Conservation (phyloP, 225 moss, liverwort and hornwort genomes). For the Sphagnum contortum region DNA sequence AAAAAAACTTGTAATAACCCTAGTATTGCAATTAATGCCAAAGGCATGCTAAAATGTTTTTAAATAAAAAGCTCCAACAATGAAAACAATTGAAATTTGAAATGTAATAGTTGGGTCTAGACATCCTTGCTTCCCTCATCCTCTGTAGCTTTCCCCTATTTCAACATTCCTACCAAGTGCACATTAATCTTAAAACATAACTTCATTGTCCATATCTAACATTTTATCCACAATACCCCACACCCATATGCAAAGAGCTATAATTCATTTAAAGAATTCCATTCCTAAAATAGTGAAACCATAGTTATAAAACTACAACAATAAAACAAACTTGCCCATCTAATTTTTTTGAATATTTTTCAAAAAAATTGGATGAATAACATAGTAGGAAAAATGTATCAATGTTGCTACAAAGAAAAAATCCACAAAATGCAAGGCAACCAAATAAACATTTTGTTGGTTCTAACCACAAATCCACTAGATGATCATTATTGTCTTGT, state of each 20-base stretch:
- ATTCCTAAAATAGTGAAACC: too few relatives aligned
- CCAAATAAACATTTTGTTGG: too few relatives aligned
- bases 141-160: slow-evolving; percentile 41
- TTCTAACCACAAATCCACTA: slow-evolving; percentile 54
- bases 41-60: slow-evolving; percentile 53
- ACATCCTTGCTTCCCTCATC: slow-evolving; percentile 40
- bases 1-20: slow-evolving; percentile 71
- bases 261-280: too few relatives aligned
- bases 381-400: too few relatives aligned
- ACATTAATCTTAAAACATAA: slow-evolving; percentile 81
- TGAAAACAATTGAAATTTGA: slow-evolving; percentile 74
- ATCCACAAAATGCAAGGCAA: too few relatives aligned
- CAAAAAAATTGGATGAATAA: too few relatives aligned
- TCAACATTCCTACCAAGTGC: slow-evolving; percentile 65
- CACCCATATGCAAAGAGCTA: background rate
- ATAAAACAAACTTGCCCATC: too few relatives aligned
- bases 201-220: slow-evolving; percentile 78
- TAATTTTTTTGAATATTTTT: too few relatives aligned
- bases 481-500: slow-evolving; percentile 32
- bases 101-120: slow-evolving; percentile 64
- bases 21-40: slow-evolving; percentile 64
- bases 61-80: slow-evolving; percentile 68
- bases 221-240: slow-evolving; percentile 13
- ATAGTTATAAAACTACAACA: too few relatives aligned
- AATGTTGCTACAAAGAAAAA: too few relatives aligned